Conservation (phyloP, 1,284 basidiomycete genomes). For the Meira miltonrushii region DNA sequence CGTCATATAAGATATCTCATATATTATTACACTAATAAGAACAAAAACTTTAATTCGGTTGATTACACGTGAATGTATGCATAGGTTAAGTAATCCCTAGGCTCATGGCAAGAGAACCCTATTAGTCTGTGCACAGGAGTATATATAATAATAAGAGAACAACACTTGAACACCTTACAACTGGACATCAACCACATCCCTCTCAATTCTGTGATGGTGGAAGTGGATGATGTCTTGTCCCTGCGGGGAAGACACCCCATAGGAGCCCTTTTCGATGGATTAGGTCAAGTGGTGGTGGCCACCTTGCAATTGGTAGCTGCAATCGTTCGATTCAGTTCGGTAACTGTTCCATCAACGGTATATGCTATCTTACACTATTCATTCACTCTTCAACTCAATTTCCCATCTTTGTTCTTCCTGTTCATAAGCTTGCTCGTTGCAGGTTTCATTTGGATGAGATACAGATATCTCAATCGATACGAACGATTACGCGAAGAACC, state of each 20-base stretch:
- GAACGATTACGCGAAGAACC: slow-evolving; percentile 47
- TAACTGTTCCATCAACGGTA: slow-evolving; percentile 43
- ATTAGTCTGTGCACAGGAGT: no score
- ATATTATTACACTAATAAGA: no score
- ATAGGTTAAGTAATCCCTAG: no score
- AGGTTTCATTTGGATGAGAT: slow-evolving; percentile 54
- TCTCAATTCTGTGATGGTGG: neutral
- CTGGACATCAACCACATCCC: no score
- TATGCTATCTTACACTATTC: slow-evolving; percentile 44
- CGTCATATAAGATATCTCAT: no score
- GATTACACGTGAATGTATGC: no score
- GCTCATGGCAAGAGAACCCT: no score
- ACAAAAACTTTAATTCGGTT: no score
- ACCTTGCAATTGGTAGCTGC: slow-evolving; percentile 37
- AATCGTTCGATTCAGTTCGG: slow-evolving; percentile 36
- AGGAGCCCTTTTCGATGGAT: slow-evolving; percentile 26
- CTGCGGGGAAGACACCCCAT: slow-evolving; percentile 9
- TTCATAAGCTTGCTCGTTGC: slow-evolving; percentile 26
- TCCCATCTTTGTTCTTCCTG: slow-evolving; percentile 41
- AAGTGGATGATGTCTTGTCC: neutral
- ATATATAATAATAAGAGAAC: no score
- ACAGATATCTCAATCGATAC: slow-evolving; percentile 47
- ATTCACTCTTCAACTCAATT: slow-evolving; percentile 49
- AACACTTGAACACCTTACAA: no score
- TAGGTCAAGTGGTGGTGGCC: slow-evolving; percentile 36